Percentiles rank a stretch among this genome's conserved stretches.
Evolutionary conservation across 2,329 filamentous ascomycete genomes (phyloP).

Genomic region (Neurospora sp.): DNA sequence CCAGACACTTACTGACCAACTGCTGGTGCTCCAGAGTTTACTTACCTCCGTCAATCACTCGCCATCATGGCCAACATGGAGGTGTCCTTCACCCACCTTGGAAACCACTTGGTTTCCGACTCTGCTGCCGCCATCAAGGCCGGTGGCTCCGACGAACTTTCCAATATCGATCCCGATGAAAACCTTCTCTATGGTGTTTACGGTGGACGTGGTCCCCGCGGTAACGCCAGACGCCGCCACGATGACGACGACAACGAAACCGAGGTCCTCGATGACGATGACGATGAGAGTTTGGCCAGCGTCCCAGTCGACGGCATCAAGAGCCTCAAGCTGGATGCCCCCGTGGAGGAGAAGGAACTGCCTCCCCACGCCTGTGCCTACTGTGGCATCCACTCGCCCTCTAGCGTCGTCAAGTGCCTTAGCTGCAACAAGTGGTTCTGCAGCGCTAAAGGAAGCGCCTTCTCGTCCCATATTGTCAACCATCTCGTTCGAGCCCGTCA

Average conservation of each 20-base stretch:
- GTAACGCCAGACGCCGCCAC: conserved; percentile 41
- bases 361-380: conserved; percentile 96
- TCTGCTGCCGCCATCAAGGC: conserved; percentile 83
- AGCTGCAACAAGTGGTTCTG: conserved; percentile 98
- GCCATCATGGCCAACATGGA: conserved; percentile 50
- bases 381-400: conserved; percentile 93
- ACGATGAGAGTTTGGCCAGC: conserved; percentile 66
- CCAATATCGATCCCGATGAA: conserved; percentile 67
- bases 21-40: not conserved
- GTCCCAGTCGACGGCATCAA: conserved; percentile 68
- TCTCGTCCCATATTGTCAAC: conserved; percentile 96
- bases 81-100: conserved; percentile 79
- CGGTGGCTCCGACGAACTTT: conserved; percentile 64
- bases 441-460: conserved; percentile 91
- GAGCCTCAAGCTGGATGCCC: conserved; percentile 45
- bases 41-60: conserved; percentile 9
- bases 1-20: not conserved
- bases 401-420: conserved; percentile 92
- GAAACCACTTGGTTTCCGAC: conserved; percentile 78
- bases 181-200: conserved; percentile 66
- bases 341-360: conserved; percentile 81
- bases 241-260: conserved; percentile 88
- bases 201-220: conserved; percentile 45
- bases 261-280: conserved; percentile 75
- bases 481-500: conserved; percentile 94